Evolutionary conservation across 495 filamentous ascomycete genomes (phyloP), one percentile per base, ranked within the genome.

Genomic region (Penicillium waksmanii): DNA sequence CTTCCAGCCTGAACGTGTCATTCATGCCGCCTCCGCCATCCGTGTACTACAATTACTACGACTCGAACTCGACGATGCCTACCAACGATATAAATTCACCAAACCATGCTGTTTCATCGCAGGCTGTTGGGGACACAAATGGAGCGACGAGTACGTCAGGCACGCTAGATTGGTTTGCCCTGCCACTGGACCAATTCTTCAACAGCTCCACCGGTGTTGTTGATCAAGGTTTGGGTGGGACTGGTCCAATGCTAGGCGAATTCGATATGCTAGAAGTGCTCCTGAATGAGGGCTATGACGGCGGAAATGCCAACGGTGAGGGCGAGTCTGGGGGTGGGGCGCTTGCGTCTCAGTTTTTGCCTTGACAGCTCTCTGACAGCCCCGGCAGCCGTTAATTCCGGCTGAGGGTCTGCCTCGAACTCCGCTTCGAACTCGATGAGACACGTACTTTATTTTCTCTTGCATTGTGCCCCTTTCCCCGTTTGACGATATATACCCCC

Each of bases 21-120:
- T 81, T 80, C 65, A 81, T 81, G 78, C 78, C 78, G 8, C 78
- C 78, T 13, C 78, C 78, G 0, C 76, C 76, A 4, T 80, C 77
- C 0, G 75, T 79, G 3, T 80, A 79, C 53, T 73, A 80, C 66
- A 80, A 78, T 57, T 81, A 78, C 66, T 79, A 77, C 54, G 76
- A 78, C 53, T 67, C 73, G 7, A 76, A 73, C 31, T 67, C 74
- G 15, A 65, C 69, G 1, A 61, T 73, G 21, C 66, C 75, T 1
- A 44, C 69, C 4, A 69, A 65, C 27, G 73, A 73, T 3, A 43
- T 77, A 33, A 71, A 73, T 2, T 68, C 68, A 11, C 57, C 68
- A 4, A 65, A 65, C 40, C 66, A 71, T 40, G 65, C 64, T 35
- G 46, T 68, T 17, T 69, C 69, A 23, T 76, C 68, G 17, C 77